Percentiles rank a stretch among this genome's conserved stretches.
Conservation (phyloP, 2,329 filamentous ascomycete genomes). For the Albifimbria verrucaria region DNA sequence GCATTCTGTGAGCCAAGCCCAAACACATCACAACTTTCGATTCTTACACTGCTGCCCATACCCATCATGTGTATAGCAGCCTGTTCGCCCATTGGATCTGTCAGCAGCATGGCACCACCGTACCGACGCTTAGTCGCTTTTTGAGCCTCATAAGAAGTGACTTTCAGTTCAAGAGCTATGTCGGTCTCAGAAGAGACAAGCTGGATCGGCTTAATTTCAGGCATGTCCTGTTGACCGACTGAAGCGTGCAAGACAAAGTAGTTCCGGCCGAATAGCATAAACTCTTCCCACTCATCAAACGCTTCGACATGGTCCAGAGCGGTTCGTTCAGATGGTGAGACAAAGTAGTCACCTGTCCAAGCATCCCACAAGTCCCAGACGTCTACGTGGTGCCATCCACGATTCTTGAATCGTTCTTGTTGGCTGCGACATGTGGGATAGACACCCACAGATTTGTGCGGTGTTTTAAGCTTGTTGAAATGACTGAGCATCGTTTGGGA, state of each 20-base stretch:
- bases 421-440: conserved; percentile 70
- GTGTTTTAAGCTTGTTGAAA: conserved; percentile 76
- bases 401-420: conserved; percentile 59
- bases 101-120: conserved; percentile 48
- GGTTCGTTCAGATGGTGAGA: conserved; percentile 56
- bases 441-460: conserved; percentile 67
- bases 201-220: not conserved
- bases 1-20: conserved; percentile 12
- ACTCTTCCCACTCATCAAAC: conserved; percentile 97
- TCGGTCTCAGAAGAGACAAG: not conserved
- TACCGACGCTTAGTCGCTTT: conserved; percentile 50
- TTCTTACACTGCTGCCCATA: conserved; percentile 39
- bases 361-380: conserved; percentile 76
- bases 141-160: conserved; percentile 8
- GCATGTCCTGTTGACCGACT: conserved; percentile 9
- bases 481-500: conserved; percentile 81
- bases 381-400: conserved; percentile 65
- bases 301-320: conserved; percentile 69
- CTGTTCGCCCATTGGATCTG: conserved; percentile 35
- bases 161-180: conserved; percentile 5
- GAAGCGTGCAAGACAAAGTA: conserved; percentile 73
- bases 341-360: conserved; percentile 69
- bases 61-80: conserved; percentile 44
- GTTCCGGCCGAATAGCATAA: conserved; percentile 78
- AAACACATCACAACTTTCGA: conserved; percentile 51